Conservation (phyloP, 169 alveolate genomes). For the Plasmodium gonderi region DNA sequence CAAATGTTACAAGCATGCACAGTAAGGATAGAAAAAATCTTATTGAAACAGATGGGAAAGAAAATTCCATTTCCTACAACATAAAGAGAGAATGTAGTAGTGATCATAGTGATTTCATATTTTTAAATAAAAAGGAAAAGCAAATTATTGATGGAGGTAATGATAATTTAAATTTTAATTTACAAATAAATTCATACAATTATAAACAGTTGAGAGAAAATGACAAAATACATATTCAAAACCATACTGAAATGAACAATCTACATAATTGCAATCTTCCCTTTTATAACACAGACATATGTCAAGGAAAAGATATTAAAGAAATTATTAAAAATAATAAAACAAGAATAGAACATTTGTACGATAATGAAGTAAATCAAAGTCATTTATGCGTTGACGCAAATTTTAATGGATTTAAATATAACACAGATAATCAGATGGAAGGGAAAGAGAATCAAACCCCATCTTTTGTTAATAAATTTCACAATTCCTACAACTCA, state of each 20-base stretch:
- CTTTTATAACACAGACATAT: not conserved
- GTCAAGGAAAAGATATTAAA: constrained; percentile 14
- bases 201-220: not conserved
- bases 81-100: constrained; percentile 38
- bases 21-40: not conserved
- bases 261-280: not conserved
- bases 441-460: not conserved
- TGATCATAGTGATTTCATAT: not conserved
- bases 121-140: constrained; percentile 21
- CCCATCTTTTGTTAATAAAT: constrained; percentile 2
- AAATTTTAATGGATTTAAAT: constrained; percentile 16
- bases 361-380: constrained; percentile 43
- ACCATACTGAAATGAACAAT: not conserved
- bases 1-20: not conserved
- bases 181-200: constrained; percentile 14
- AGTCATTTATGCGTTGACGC: not conserved
- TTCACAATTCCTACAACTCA: not conserved
- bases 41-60: not conserved
- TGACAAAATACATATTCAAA: not conserved
- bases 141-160: not conserved
- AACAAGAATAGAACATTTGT: constrained; percentile 62
- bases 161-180: constrained; percentile 42
- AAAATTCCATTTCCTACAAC: not conserved
- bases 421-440: not conserved
- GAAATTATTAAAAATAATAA: constrained; percentile 59